Conservation (phyloP, 2,329 filamentous ascomycete species). For the Fusarium gaditjirri region DNA sequence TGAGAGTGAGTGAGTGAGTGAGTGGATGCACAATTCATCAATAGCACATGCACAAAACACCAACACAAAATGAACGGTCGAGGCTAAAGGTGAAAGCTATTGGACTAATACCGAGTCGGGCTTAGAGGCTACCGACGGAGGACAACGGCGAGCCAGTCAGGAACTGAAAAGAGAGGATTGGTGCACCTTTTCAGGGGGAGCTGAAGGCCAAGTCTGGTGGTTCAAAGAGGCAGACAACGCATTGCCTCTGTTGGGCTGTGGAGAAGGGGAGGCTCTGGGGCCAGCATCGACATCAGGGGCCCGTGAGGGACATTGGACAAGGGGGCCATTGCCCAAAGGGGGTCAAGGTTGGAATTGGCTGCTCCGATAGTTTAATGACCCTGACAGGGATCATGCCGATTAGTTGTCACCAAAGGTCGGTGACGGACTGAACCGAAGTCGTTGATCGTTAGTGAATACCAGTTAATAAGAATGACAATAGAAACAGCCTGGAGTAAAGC, state of each 20-base stretch:
- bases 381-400: slow-evolving; percentile 35
- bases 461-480: neutral
- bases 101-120: slow-evolving; percentile 13
- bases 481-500: neutral
- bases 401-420: slow-evolving; percentile 12
- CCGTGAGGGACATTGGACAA: slow-evolving; percentile 7
- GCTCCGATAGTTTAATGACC: slow-evolving; percentile 51
- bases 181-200: slow-evolving; percentile 22
- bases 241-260: slow-evolving; percentile 10
- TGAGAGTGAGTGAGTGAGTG: neutral
- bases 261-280: slow-evolving; percentile 11
- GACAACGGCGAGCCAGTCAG: slow-evolving; percentile 29
- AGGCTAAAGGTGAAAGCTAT: slow-evolving; percentile 19
- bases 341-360: slow-evolving; percentile 48
- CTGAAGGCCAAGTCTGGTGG: neutral
- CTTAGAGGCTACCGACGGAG: slow-evolving; percentile 14
- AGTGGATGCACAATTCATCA: neutral
- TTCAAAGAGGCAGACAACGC: slow-evolving; percentile 16
- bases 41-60: slow-evolving; percentile 3
- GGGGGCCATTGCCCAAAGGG: slow-evolving; percentile 44
- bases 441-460: neutral
- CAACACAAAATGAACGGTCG: slow-evolving; percentile 20
- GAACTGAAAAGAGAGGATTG: slow-evolving; percentile 14
- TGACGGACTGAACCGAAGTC: slow-evolving; percentile 2
- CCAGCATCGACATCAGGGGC: neutral